Base-by-base conservation (phyloP, 208 protist species). In the Leishmania martiniquensis region DNA sequence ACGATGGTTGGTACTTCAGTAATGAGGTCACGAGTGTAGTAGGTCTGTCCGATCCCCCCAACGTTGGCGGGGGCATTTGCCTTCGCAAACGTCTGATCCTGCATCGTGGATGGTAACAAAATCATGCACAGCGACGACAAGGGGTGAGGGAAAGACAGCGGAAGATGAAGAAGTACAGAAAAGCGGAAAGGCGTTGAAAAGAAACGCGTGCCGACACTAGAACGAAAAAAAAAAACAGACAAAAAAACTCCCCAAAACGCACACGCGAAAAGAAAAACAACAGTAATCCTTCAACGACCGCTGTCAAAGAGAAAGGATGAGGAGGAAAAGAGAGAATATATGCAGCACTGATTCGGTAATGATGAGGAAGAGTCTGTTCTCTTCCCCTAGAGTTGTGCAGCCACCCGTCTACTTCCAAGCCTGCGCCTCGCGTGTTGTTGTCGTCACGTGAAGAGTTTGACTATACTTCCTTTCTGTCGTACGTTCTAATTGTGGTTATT, bases 1-100 rank as follows among this genome's bases (percentile, higher is more conserved):
- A 91, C 81, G 29, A 82, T 77, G 10, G 87, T 91, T 42, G 87
- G 87, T 42, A 85, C 82, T 29, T 91, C 85, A 12, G 87, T 89
- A 42, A 89, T 66, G 47, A 91, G 68, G 59, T 91, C 87, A 34
- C 82, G 81, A 12, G 85, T 91, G 70, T 72, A 77, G 71, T 91
- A 91, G 59, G n/a, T 73, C 67, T 88, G 80, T 4, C 80, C 78
- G 17, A 80, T 51, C 39, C 68, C 78, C 39, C 73, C 67, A 54
- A 65, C 72, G 67, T 42, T 75, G 20, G 55, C 55, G 47, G 78
- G 59, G 17, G 51, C 34, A 7, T 39, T 52, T 44, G 73, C 0
- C 55, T 57, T 66, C 32, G 57, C 29, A 57, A 71, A 83, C 37
- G 37, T 29, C n/a, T 69, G 74, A 37, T 77, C 81, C 60, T 75